Evolutionary conservation across 139 green algal genomes (phyloP).

Genomic region (Picochlorum sp.): DNA sequence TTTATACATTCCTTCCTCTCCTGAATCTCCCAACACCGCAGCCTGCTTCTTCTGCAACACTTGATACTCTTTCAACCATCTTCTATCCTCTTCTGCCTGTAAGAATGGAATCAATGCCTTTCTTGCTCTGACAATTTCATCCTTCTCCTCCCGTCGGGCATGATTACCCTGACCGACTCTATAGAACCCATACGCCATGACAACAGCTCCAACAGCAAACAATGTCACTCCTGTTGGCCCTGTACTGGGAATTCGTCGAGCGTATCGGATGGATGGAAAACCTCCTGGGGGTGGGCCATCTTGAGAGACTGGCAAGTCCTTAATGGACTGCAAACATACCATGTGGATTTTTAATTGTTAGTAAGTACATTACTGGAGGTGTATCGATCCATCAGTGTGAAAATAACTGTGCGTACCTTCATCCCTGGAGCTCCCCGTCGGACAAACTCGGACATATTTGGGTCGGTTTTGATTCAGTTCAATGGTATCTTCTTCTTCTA

Average conservation of each 20-base stretch:
- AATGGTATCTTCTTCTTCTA: background rate
- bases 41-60: slow-evolving; percentile 42
- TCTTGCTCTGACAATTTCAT: slow-evolving; percentile 42
- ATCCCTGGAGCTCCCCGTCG: slow-evolving; percentile 67
- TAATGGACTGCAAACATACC: slow-evolving; percentile 57
- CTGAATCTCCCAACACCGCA: slow-evolving; percentile 46
- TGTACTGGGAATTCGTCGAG: slow-evolving; percentile 71
- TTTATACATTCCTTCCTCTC: slow-evolving; percentile 51
- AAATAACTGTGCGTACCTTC: slow-evolving; percentile 50
- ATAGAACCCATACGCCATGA: slow-evolving; percentile 88
- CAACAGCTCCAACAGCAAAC: slow-evolving; percentile 58
- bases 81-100: slow-evolving; percentile 69
- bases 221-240: slow-evolving; percentile 76
- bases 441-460: slow-evolving; percentile 74
- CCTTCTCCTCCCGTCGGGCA: slow-evolving; percentile 23
- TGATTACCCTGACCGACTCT: slow-evolving; percentile 54
- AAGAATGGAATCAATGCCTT: slow-evolving; percentile 51
- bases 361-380: background rate
- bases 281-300: slow-evolving; percentile 81
- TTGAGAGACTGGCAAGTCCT: slow-evolving; percentile 82
- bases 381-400: background rate
- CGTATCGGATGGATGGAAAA: slow-evolving; percentile 82
- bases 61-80: slow-evolving; percentile 42
- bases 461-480: background rate
- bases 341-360: background rate